A percentile compares a stretch with the other conserved stretches of the same genome.
phyloP scores from a whole-genome alignment of 2,329 filamentous ascomycete genomes.

The Aspergillus spinulosporus region DNA sequence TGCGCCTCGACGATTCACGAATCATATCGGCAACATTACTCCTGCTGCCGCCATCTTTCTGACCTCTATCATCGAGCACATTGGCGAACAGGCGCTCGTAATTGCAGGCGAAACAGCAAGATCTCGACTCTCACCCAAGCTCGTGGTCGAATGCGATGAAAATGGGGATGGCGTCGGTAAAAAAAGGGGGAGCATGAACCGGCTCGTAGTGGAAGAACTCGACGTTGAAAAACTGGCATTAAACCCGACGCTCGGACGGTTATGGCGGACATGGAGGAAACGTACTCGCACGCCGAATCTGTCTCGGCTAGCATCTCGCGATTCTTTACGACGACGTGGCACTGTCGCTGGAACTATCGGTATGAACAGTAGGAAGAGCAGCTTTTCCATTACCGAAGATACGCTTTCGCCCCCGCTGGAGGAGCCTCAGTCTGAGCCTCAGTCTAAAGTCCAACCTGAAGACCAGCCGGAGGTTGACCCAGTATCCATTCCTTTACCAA shows the following conservation, averaged over 20 bases:
- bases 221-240: conserved; percentile 93
- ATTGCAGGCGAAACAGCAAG: conserved; percentile 81
- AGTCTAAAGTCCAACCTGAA: conserved; percentile 14
- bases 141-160: conserved; percentile 55
- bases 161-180: conserved; percentile 30
- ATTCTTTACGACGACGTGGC: conserved; percentile 40
- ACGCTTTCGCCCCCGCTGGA: conserved; percentile 12
- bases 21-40: conserved; percentile 67
- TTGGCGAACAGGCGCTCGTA: conserved; percentile 88
- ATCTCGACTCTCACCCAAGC: conserved; percentile 33
- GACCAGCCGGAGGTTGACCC: conserved; percentile 32
- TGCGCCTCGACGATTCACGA: conserved; percentile 58
- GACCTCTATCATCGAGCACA: conserved; percentile 89
- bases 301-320: conserved; percentile 44
- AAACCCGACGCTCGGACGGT: conserved; percentile 79
- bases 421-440: conserved; percentile 20
- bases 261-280: conserved; percentile 97
- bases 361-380: conserved; percentile 40
- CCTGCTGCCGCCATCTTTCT: conserved; percentile 94
- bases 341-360: conserved; percentile 20
- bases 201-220: conserved; percentile 79
- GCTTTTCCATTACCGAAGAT: conserved; percentile 39
- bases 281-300: conserved; percentile 47
- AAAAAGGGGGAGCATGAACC: conserved; percentile 53
- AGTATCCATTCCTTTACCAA: conserved; percentile 33